Percentiles rank a stretch among this genome's conserved stretches.
Evolutionary conservation across 2,329 filamentous ascomycete genomes (phyloP).

Genomic region (Venturiaceae sp.): DNA sequence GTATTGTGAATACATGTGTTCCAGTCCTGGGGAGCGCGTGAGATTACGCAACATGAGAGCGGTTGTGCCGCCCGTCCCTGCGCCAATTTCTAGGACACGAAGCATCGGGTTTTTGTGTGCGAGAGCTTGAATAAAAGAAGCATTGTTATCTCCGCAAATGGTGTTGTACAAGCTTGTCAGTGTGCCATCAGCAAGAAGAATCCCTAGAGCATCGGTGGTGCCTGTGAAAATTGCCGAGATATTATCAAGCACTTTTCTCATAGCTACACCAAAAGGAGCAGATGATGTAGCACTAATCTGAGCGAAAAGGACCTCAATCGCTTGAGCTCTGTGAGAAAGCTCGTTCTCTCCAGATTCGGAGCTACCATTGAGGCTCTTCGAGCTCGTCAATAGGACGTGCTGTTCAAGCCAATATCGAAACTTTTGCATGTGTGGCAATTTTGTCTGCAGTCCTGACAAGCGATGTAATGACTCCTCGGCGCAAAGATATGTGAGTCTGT

Average conservation of each 20-base stretch:
- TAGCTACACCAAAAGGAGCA: not conserved
- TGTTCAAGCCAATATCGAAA: too few relatives aligned
- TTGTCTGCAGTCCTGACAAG: too few relatives aligned
- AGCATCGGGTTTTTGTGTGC: not conserved
- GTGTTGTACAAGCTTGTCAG: not conserved
- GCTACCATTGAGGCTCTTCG: too few relatives aligned
- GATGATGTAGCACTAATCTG: not conserved
- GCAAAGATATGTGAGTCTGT: too few relatives aligned
- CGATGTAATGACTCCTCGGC: too few relatives aligned
- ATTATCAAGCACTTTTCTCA: not conserved
- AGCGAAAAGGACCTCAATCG: too few relatives aligned
- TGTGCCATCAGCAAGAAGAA: not conserved
- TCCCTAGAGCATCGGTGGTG: not conserved
- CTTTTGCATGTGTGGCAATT: too few relatives aligned
- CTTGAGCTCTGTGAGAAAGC: too few relatives aligned
- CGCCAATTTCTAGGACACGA: constrained; percentile 7
- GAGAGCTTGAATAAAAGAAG: not conserved
- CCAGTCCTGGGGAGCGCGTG: not conserved
- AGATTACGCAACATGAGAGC: not conserved
- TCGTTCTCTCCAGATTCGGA: too few relatives aligned
- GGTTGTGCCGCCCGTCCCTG: constrained; percentile 3
- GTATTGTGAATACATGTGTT: constrained; percentile 1
- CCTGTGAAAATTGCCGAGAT: not conserved
- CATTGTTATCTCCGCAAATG: not conserved
- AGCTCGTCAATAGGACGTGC: too few relatives aligned